Conservation (phyloP, 2,329 filamentous ascomycete genomes). For the Tolypocladium nubicola region DNA sequence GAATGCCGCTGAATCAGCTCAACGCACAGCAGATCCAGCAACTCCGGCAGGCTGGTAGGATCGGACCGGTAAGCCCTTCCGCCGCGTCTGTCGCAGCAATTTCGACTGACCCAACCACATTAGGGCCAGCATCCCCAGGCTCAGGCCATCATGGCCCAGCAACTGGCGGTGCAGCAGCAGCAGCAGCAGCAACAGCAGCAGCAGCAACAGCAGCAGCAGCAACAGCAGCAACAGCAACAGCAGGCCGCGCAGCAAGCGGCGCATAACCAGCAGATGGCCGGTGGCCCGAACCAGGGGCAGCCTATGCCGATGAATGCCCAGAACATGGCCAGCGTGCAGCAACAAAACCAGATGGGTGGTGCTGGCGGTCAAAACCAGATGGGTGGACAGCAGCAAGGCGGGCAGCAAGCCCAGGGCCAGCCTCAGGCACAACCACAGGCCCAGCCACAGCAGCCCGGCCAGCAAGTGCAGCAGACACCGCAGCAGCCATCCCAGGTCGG, state of each 20-base stretch:
- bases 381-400: conserved; percentile 8
- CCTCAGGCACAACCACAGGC: conserved; percentile 23
- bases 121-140: conserved; percentile 19
- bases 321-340: conserved; percentile 29
- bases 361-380: conserved; percentile 6
- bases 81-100: too few relatives aligned
- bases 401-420: conserved; percentile 19
- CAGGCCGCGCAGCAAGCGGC: conserved; percentile 21
- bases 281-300: conserved; percentile 33
- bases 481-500: conserved; percentile 30
- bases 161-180: conserved; percentile 35
- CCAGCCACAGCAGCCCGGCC: conserved; percentile 19
- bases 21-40: conserved; percentile 40
- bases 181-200: conserved; percentile 28
- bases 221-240: conserved; percentile 18
- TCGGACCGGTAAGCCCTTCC: conserved; percentile 29
- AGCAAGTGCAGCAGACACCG: conserved; percentile 31
- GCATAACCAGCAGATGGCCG: conserved; percentile 28
- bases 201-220: conserved; percentile 34
- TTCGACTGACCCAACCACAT: background rate
- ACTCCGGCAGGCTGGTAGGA: conserved; percentile 30
- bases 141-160: conserved; percentile 34
- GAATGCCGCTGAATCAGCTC: conserved; percentile 37
- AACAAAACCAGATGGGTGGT: conserved; percentile 7
- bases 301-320: conserved; percentile 37